A percentile compares a stretch with the other conserved stretches of the same genome.
Conservation (phyloP, 2,329 filamentous ascomycete genomes). For the Penicillium sp. region DNA sequence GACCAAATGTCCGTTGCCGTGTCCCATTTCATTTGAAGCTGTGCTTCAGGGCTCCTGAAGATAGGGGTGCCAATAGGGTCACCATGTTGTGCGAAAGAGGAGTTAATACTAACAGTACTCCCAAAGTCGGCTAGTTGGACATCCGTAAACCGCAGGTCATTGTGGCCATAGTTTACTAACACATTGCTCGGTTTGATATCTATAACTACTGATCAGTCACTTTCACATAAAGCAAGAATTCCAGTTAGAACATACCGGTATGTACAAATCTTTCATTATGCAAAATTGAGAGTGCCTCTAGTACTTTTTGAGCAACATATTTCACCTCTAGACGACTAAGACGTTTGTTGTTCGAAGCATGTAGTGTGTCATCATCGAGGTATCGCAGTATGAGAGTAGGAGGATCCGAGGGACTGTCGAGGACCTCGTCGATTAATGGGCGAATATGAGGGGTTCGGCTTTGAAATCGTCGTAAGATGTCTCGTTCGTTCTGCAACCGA, state of each 20-base stretch:
- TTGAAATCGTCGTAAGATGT: conserved; percentile 24
- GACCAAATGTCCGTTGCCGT: conserved; percentile 20
- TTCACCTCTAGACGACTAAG: conserved; percentile 20
- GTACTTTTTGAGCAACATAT: conserved; percentile 16
- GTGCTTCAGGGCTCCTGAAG: conserved; percentile 18
- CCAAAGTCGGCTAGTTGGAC: conserved; percentile 19
- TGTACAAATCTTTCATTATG: conserved; percentile 20
- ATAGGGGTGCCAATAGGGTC: conserved; percentile 18
- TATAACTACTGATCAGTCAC: conserved; percentile 3
- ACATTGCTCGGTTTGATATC: conserved; percentile 21
- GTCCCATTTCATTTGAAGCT: conserved; percentile 17
- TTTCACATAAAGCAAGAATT: neutral
- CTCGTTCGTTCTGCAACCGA: conserved; percentile 23
- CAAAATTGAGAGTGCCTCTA: conserved; percentile 16
- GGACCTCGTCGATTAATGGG: conserved; percentile 22
- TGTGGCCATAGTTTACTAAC: conserved; percentile 19
- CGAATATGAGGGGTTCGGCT: conserved; percentile 16
- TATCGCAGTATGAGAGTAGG: conserved; percentile 22
- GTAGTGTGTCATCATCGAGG: conserved; percentile 22
- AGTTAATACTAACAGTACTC: conserved; percentile 14
- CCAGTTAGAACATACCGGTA: conserved; percentile 12
- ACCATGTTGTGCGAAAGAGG: conserved; percentile 9
- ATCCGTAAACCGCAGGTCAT: conserved; percentile 15
- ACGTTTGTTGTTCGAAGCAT: conserved; percentile 16
- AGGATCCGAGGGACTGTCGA: conserved; percentile 15